Conservation (phyloP, 2,329 filamentous ascomycete genomes). For the Talaromyces sp. region DNA sequence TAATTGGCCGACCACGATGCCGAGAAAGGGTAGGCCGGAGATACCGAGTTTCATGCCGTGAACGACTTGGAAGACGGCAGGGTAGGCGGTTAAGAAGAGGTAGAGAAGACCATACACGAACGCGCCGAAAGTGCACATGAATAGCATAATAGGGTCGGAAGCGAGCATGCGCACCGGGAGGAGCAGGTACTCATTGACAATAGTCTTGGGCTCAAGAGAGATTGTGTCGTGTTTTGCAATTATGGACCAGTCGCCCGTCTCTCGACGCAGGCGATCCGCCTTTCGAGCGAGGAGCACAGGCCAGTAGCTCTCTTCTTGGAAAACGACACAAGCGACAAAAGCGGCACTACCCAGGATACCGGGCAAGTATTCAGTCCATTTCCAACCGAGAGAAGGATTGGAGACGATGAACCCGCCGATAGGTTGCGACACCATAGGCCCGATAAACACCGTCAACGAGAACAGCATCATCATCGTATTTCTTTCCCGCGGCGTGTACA, state of each 20-base stretch:
- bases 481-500: constrained; percentile 57
- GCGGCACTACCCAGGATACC: constrained; percentile 37
- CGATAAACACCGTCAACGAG: constrained; percentile 43
- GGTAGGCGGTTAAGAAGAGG: constrained; percentile 51
- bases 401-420: constrained; percentile 35
- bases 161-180: constrained; percentile 54
- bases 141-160: constrained; percentile 53
- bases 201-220: constrained; percentile 29
- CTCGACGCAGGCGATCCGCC: constrained; percentile 37
- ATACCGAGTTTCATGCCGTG: constrained; percentile 48
- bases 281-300: constrained; percentile 42
- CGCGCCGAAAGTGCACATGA: constrained; percentile 47
- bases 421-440: constrained; percentile 34
- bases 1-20: constrained; percentile 44
- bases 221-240: constrained; percentile 35
- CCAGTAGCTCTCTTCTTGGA: constrained; percentile 45
- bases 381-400: constrained; percentile 41
- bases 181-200: constrained; percentile 41
- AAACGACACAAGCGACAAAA: constrained; percentile 34
- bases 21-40: constrained; percentile 49
- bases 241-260: constrained; percentile 41
- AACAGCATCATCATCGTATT: constrained; percentile 56
- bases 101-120: constrained; percentile 49
- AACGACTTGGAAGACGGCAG: constrained; percentile 46
- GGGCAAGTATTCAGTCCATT: constrained; percentile 52